Percentiles rank a stretch among this genome's conserved stretches.
Conservation (phyloP, 108 stramenopile species). For the Schizochytrium sp. region DNA sequence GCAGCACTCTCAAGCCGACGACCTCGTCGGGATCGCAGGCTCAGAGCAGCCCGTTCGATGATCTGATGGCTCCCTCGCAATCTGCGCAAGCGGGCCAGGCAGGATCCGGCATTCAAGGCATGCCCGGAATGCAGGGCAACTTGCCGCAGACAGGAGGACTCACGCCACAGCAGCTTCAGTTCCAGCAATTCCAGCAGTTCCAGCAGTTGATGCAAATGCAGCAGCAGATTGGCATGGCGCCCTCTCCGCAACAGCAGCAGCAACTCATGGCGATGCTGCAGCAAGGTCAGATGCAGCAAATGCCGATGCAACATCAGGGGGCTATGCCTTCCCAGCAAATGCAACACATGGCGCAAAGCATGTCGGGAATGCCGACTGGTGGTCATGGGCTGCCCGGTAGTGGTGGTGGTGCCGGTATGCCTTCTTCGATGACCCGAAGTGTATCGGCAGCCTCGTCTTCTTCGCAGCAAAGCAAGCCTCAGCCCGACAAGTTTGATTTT, state of each 20-base stretch:
- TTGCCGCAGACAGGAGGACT: too few species aligned
- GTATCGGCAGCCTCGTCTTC: not conserved
- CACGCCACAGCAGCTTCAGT: not conserved
- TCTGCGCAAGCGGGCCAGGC: not conserved
- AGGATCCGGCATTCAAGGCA: not conserved
- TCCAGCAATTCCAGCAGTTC: not conserved
- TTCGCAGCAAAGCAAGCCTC: not conserved
- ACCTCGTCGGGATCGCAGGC: too few species aligned
- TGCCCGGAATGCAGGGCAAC: not conserved
- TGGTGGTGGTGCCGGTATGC: too few species aligned
- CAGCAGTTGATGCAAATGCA: not conserved
- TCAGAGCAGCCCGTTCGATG: not conserved
- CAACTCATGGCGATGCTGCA: not conserved
- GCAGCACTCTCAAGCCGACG: too few species aligned
- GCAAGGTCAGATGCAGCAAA: not conserved
- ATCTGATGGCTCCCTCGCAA: not conserved
- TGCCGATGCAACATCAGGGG: not conserved
- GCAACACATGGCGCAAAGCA: not conserved
- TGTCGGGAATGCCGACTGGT: not conserved
- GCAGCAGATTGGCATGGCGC: not conserved
- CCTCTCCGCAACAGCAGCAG: not conserved
- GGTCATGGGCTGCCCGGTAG: too few species aligned
- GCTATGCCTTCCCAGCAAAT: not conserved
- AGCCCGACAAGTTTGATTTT: slow-evolving; percentile 17
- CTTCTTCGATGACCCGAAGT: too few species aligned